Percentiles rank a stretch among this genome's conserved stretches.
phyloP scores from a whole-genome alignment of 768 basidiomycete species.

The Termitomyces sp. region DNA sequence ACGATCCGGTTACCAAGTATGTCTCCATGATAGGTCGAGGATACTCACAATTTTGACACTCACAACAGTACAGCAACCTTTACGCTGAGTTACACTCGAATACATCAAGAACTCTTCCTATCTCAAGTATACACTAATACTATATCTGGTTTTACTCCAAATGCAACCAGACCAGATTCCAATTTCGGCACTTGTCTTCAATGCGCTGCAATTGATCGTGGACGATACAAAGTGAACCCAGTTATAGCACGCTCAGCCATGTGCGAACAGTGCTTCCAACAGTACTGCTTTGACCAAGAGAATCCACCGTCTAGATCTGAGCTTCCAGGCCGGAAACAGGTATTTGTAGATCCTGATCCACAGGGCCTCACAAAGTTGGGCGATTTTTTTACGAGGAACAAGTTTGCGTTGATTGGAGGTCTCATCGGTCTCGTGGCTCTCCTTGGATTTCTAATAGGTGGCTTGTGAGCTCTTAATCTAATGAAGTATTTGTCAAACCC shows the following conservation, averaged over 20 bases:
- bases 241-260: constrained; percentile 31
- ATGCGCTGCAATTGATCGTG: constrained; percentile 55
- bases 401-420: constrained; percentile 44
- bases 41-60: constrained; percentile 2
- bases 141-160: constrained; percentile 55
- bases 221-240: constrained; percentile 33
- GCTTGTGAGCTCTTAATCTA: constrained; percentile 26
- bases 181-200: constrained; percentile 62
- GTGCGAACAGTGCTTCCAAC: constrained; percentile 41
- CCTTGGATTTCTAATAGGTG: constrained; percentile 30
- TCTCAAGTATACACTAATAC: constrained; percentile 53
- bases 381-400: constrained; percentile 37
- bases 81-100: constrained; percentile 50
- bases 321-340: constrained; percentile 39
- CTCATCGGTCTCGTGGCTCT: constrained; percentile 34
- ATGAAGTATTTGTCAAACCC: background rate
- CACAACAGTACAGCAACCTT: constrained; percentile 47
- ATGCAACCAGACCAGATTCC: constrained; percentile 55
- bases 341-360: constrained; percentile 52
- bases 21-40: background rate
- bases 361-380: constrained; percentile 36
- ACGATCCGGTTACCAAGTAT: constrained; percentile 62
- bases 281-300: constrained; percentile 48
- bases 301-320: constrained; percentile 34
- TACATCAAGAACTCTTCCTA: constrained; percentile 52